Percentiles rank a stretch among this genome's conserved stretches.
Evolutionary conservation across 2,329 filamentous ascomycete genomes (phyloP).

Genomic region (Exutisphaerella laricina): DNA sequence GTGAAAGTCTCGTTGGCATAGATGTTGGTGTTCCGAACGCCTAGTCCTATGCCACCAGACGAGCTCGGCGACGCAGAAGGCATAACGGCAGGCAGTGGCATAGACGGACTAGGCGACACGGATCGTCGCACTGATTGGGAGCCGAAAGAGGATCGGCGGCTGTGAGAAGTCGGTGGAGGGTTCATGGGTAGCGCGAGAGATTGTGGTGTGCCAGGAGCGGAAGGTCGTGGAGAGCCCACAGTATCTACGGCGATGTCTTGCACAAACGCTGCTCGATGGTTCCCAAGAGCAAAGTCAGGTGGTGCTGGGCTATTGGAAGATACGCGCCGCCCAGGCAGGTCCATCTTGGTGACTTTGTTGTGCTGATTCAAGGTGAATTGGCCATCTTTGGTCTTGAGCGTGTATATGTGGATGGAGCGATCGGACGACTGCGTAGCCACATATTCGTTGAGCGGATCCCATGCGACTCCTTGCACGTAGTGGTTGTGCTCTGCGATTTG

Average conservation of each 20-base stretch:
- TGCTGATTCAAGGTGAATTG: constrained; percentile 78
- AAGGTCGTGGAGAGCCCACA: constrained; percentile 77
- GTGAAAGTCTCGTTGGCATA: constrained; percentile 97
- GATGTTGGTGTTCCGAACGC: constrained; percentile 74
- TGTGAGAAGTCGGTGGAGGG: constrained; percentile 85
- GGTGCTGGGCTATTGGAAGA: constrained; percentile 90
- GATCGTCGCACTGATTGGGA: constrained; percentile 67
- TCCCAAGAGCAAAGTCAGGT: constrained; percentile 61
- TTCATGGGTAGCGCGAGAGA: constrained; percentile 92
- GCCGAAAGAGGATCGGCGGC: constrained; percentile 86
- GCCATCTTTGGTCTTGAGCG: constrained; percentile 90
- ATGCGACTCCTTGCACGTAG: constrained; percentile 96
- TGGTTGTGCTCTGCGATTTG: constrained; percentile 97
- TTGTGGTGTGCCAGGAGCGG: constrained; percentile 88
- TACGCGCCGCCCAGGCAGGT: constrained; percentile 84
- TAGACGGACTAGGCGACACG: constrained; percentile 84
- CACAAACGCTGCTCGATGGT: constrained; percentile 54
- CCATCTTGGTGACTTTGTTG: constrained; percentile 81
- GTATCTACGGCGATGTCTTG: constrained; percentile 51
- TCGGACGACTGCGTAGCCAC: constrained; percentile 98
- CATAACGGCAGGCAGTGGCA: constrained; percentile 93
- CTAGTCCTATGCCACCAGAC: constrained; percentile 53
- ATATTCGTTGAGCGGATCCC: constrained; percentile 97
- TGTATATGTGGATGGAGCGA: constrained; percentile 96
- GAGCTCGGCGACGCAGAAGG: constrained; percentile 86